Percentiles rank a stretch among this genome's conserved stretches.
Evolutionary conservation across 148 eudicot genomes (phyloP).

Genomic region (Cornus florida): DNA sequence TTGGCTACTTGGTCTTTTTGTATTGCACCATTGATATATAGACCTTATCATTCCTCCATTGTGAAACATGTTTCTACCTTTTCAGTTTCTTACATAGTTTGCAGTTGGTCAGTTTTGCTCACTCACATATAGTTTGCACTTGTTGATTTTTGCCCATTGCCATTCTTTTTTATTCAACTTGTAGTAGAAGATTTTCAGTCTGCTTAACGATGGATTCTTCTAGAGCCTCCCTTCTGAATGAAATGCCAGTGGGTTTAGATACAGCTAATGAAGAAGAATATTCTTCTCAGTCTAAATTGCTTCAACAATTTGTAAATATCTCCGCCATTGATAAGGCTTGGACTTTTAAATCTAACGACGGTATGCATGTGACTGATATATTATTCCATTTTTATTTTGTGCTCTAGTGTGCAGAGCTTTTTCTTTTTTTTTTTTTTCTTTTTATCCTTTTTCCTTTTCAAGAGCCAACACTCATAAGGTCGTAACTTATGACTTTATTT

Average conservation of each 20-base stretch:
- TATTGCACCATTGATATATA: background rate
- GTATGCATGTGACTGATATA: constrained; percentile 25
- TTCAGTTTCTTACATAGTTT: background rate
- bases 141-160: background rate
- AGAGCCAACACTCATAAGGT: background rate
- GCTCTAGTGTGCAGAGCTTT: background rate
- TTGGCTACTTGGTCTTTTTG: background rate
- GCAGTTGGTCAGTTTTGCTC: too few relatives aligned
- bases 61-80: background rate
- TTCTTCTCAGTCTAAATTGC: constrained; percentile 62
- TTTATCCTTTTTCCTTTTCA: background rate
- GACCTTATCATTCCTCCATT: background rate
- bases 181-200: constrained; percentile 19
- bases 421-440: background rate
- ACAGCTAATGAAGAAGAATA: constrained; percentile 57
- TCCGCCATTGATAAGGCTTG: constrained; percentile 69
- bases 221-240: constrained; percentile 36
- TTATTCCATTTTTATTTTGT: background rate
- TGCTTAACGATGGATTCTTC: constrained; percentile 47
- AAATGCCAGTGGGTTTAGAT: constrained; percentile 43
- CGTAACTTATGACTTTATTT: background rate
- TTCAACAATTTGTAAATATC: constrained; percentile 55
- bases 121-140: background rate
- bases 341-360: constrained; percentile 54
- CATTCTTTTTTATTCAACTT: background rate